phyloP scores from a whole-genome alignment of 305 asterid genomes.

The Fraxinus greggii region DNA sequence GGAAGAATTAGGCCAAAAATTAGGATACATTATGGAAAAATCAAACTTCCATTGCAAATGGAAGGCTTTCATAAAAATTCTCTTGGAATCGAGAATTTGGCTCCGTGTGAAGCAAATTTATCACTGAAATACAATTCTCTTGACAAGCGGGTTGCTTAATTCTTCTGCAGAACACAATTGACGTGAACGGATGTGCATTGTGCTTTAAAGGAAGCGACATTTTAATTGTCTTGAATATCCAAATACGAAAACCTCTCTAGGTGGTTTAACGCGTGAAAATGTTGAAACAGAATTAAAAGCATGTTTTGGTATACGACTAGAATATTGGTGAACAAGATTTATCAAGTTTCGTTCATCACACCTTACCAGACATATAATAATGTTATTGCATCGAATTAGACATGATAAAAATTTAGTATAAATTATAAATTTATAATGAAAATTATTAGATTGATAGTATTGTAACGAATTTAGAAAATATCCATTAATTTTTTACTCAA shows the following conservation, averaged over 20 bases:
- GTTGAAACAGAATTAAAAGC: neutral
- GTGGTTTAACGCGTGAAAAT: too few species aligned
- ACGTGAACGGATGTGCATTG: neutral
- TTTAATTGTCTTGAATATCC: neutral
- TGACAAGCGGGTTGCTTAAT: neutral
- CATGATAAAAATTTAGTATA: neutral
- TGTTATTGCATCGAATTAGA: neutral
- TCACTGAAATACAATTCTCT: neutral
- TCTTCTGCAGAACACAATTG: neutral
- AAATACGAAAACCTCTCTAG: neutral
- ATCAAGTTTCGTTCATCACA: neutral
- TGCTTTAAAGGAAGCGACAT: neutral
- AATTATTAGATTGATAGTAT: neutral
- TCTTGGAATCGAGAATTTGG: neutral
- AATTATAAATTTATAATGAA: neutral
- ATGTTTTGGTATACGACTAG: neutral
- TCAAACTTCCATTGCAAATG: neutral
- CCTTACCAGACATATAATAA: neutral
- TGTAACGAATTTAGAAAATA: neutral
- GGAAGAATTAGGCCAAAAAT: neutral
- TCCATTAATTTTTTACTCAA: too few species aligned
- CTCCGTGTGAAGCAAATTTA: neutral
- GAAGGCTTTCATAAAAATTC: neutral
- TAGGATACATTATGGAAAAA: neutral
- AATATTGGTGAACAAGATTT: neutral